These are phyloP conservation scores for Rostrohypoxylon terebratum DNA, from an alignment of 495 filamentous ascomycete species.

Conservation along the genomic window DNA sequence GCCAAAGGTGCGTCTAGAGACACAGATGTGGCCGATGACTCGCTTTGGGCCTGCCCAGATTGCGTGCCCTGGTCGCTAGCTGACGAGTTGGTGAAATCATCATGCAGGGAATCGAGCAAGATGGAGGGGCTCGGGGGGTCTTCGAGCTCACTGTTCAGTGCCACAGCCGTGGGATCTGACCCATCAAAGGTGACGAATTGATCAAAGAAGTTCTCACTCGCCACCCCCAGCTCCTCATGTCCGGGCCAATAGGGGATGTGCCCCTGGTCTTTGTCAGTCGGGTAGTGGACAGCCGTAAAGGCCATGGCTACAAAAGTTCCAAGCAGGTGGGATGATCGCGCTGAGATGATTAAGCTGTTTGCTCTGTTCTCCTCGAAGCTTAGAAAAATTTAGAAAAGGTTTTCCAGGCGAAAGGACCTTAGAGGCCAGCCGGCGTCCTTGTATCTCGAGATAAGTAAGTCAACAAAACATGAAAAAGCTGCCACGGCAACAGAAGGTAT, in stretches of 20 bases:
- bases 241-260: conserved; percentile 52
- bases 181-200: conserved; percentile 60
- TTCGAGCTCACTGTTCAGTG: conserved; percentile 28
- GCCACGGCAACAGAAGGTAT: conserved; percentile 52
- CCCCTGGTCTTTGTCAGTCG: conserved; percentile 56
- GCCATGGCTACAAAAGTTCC: conserved; percentile 46
- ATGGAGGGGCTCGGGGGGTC: conserved; percentile 50
- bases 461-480: conserved; percentile 52
- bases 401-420: conserved; percentile 33
- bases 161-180: conserved; percentile 35
- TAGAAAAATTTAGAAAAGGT: conserved; percentile 9
- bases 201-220: conserved; percentile 60
- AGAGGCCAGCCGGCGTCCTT: conserved; percentile 37
- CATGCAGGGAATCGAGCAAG: conserved; percentile 42
- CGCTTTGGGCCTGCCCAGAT: conserved; percentile 30
- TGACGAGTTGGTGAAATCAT: conserved; percentile 33
- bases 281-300: conserved; percentile 47
- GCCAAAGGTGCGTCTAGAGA: conserved; percentile 15
- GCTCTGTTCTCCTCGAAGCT: conserved; percentile 18
- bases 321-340: conserved; percentile 30
- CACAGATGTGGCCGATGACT: conserved; percentile 24
- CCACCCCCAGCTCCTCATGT: conserved; percentile 49
- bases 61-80: conserved; percentile 37
- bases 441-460: conserved; percentile 47
- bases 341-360: conserved; percentile 18